Evolutionary conservation across 1,139 yeast genomes (phyloP).

Genomic region (Suhomyces choctaworum): DNA sequence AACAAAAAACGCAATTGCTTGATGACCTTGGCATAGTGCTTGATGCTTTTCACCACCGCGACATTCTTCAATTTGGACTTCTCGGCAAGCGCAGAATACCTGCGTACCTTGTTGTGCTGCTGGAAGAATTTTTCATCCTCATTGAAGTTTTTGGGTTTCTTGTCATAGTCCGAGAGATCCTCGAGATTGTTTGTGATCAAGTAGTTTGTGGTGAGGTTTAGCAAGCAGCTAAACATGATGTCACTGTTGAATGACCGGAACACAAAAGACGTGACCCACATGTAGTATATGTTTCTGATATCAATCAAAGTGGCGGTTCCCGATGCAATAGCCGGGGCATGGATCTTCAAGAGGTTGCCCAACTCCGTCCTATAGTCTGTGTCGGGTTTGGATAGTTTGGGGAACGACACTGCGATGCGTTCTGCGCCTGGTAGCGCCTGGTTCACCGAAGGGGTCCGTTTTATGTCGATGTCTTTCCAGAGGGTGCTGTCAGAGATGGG

Average conservation of each 20-base stretch:
- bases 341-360: neutral
- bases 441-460: neutral
- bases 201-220: conserved; percentile 44
- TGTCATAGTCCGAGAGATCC: conserved; percentile 14
- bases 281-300: conserved; percentile 34
- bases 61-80: conserved; percentile 23
- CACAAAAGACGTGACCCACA: conserved; percentile 39
- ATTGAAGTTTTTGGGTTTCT: neutral
- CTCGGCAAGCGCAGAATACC: conserved; percentile 3
- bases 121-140: conserved; percentile 4
- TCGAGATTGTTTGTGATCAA: conserved; percentile 37
- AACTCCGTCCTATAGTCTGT: conserved; percentile 19
- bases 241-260: conserved; percentile 25
- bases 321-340: conserved; percentile 22
- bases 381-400: conserved; percentile 6
- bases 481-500: neutral
- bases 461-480: neutral
- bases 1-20: conserved; percentile 34
- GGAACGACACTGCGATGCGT: conserved; percentile 2
- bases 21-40: conserved; percentile 41
- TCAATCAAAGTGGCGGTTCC: conserved; percentile 33
- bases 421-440: conserved; percentile 13
- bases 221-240: conserved; percentile 40
- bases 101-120: conserved; percentile 6
- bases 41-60: conserved; percentile 32